phyloP scores from a whole-genome alignment of 2,329 filamentous ascomycete species.

The Reticulascus tulasneorum region DNA sequence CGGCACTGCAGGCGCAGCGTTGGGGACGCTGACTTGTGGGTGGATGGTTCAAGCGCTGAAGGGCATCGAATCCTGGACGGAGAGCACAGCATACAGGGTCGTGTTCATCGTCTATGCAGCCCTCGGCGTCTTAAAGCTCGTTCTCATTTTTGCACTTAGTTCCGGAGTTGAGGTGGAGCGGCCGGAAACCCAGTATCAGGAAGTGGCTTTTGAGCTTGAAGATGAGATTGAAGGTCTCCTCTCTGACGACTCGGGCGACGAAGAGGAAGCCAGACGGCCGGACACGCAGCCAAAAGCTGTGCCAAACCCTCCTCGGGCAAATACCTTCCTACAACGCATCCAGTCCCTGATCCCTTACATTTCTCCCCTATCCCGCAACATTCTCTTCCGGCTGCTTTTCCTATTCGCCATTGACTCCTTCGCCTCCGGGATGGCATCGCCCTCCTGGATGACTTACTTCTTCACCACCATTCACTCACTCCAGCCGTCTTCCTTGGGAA shows the following conservation, averaged over 20 bases:
- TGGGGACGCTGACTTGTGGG: conserved; percentile 56
- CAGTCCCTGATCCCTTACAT: conserved; percentile 10
- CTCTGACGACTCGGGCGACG: neutral
- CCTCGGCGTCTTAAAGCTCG: conserved; percentile 54
- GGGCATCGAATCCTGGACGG: conserved; percentile 34
- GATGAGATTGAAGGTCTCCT: conserved; percentile 1
- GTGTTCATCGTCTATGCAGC: conserved; percentile 56
- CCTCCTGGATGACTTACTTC: conserved; percentile 57
- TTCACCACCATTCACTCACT: conserved; percentile 47
- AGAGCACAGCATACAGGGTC: conserved; percentile 44
- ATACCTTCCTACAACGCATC: conserved; percentile 3
- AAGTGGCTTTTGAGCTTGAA: too few relatives aligned
- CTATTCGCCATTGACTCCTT: conserved; percentile 13
- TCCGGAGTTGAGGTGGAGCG: conserved; percentile 36
- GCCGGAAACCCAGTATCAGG: too few relatives aligned
- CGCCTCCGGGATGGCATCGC: conserved; percentile 64
- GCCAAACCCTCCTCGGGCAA: neutral
- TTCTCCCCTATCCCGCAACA: conserved; percentile 9
- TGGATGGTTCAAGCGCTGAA: conserved; percentile 53
- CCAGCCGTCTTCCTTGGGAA: conserved; percentile 45
- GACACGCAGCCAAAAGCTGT: too few relatives aligned
- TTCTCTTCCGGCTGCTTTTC: conserved; percentile 11
- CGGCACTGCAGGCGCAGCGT: conserved; percentile 57
- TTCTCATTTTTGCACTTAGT: conserved; percentile 46
- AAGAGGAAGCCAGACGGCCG: too few relatives aligned